Percentiles rank a stretch among this genome's conserved stretches.
These are phyloP conservation scores for Scutellaria baicalensis DNA, from an alignment of 257 asterid species.

Conservation along the genomic window DNA sequence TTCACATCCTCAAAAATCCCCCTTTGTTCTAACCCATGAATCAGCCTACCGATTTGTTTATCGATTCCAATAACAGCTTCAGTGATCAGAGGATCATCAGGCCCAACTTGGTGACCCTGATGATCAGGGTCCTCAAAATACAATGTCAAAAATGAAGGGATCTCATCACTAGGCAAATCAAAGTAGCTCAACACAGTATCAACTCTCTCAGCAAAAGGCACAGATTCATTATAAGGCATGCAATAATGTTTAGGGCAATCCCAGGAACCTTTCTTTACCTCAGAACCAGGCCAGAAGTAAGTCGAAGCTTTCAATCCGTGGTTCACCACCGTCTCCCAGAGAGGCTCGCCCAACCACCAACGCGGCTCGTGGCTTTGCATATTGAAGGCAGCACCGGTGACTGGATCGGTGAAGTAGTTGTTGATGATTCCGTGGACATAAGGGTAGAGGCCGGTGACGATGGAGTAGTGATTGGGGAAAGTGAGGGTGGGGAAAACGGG, in stretches of 20 bases:
- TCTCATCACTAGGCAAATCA: constrained; percentile 46
- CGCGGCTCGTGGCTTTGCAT: constrained; percentile 54
- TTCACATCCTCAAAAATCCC: constrained; percentile 61
- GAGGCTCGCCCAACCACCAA: constrained; percentile 86
- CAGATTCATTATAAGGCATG: constrained; percentile 45
- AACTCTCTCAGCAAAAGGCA: constrained; percentile 62
- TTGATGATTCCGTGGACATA: constrained; percentile 59
- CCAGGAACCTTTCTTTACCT: constrained; percentile 62
- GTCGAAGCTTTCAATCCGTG: constrained; percentile 64
- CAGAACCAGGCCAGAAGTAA: constrained; percentile 78
- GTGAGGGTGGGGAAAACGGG: constrained; percentile 72
- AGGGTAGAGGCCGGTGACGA: constrained; percentile 75
- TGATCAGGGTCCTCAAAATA: constrained; percentile 76
- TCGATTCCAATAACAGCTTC: constrained; percentile 49
- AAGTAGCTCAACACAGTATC: constrained; percentile 54
- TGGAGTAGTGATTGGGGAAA: constrained; percentile 71
- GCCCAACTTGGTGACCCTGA: constrained; percentile 72
- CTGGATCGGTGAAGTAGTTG: constrained; percentile 53
- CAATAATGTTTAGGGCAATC: constrained; percentile 43
- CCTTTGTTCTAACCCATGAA: constrained; percentile 47
- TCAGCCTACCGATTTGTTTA: constrained; percentile 46
- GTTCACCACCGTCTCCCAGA: constrained; percentile 64
- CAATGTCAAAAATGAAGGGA: constrained; percentile 58
- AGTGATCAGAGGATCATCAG: constrained; percentile 53
- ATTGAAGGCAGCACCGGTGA: constrained; percentile 39